Conservation (phyloP, 495 filamentous ascomycete species). For the Cercophora samala region DNA sequence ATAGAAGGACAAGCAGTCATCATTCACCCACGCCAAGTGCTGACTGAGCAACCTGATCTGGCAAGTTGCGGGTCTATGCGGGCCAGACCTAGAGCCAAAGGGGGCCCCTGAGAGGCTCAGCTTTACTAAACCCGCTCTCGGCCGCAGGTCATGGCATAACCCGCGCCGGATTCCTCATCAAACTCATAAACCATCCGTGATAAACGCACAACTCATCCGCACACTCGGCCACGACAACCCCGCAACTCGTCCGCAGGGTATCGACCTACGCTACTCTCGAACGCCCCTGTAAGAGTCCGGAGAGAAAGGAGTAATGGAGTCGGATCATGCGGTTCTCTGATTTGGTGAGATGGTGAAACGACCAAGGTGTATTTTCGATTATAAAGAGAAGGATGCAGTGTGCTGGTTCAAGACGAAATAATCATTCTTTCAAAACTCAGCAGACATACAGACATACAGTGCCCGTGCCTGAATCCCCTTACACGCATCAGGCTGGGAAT, state of each 20-base stretch:
- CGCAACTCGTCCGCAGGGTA: neutral
- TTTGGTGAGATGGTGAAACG: neutral
- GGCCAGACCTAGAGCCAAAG: neutral
- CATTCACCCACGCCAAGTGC: neutral
- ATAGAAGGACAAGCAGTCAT: neutral
- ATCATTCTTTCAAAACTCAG: neutral
- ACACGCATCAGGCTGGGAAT: neutral
- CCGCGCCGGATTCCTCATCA: neutral
- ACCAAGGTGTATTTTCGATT: neutral
- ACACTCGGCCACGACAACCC: neutral
- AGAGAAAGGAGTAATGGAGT: neutral
- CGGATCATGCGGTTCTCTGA: neutral
- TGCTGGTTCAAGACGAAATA: neutral
- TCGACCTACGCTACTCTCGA: neutral
- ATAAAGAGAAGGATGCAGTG: neutral
- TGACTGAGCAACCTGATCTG: neutral
- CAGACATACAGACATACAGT: no score
- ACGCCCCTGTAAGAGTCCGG: neutral
- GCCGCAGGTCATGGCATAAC: neutral
- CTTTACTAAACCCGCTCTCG: neutral
- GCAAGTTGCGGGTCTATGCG: neutral
- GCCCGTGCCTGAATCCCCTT: neutral
- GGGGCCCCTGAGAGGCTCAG: neutral
- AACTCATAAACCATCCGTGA: neutral
- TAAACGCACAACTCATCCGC: conserved; percentile 1